A percentile compares a stretch with the other conserved stretches of the same genome.
Evolutionary conservation across 2,329 filamentous ascomycete species (phyloP).

Genomic region (Sarocladium kiliense): DNA sequence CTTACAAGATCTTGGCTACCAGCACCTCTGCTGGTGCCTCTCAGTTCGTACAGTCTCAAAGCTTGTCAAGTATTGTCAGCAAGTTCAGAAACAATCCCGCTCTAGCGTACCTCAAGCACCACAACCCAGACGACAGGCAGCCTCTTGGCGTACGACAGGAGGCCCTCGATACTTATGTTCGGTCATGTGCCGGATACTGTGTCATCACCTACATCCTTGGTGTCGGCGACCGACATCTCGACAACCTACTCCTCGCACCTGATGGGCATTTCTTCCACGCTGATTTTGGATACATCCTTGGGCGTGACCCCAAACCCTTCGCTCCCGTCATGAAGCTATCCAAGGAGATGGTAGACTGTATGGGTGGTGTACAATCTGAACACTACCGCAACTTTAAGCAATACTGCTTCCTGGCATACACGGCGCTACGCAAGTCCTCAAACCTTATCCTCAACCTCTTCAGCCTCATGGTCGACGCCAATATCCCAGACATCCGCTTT

Average conservation of each 20-base stretch:
- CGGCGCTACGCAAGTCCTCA: constrained; percentile 80
- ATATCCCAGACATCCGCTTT: constrained; percentile 89
- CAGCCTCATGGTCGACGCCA: constrained; percentile 94
- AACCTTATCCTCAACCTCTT: constrained; percentile 94
- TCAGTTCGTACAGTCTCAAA: constrained; percentile 86
- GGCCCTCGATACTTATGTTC: constrained; percentile 90
- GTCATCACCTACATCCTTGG: constrained; percentile 98
- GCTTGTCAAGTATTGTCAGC: constrained; percentile 73
- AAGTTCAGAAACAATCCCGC: constrained; percentile 73
- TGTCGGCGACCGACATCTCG: constrained; percentile 90
- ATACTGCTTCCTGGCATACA: constrained; percentile 93
- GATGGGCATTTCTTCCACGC: constrained; percentile 96
- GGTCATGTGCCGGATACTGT: constrained; percentile 94
- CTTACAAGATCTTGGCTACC: constrained; percentile 94
- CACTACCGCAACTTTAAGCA: constrained; percentile 89
- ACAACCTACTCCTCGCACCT: constrained; percentile 87
- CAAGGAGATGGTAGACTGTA: constrained; percentile 97
- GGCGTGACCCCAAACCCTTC: constrained; percentile 94
- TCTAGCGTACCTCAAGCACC: constrained; percentile 77
- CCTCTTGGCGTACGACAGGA: constrained; percentile 86
- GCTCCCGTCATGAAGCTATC: constrained; percentile 95
- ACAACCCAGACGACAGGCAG: constrained; percentile 81
- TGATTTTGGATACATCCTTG: constrained; percentile 97
- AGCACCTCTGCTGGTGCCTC: constrained; percentile 84
- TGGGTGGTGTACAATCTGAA: constrained; percentile 78